Evolutionary conservation across 2,329 filamentous ascomycete genomes (phyloP), one percentile per base, ranked within the genome.

Genomic region (Fusarium sp.): DNA sequence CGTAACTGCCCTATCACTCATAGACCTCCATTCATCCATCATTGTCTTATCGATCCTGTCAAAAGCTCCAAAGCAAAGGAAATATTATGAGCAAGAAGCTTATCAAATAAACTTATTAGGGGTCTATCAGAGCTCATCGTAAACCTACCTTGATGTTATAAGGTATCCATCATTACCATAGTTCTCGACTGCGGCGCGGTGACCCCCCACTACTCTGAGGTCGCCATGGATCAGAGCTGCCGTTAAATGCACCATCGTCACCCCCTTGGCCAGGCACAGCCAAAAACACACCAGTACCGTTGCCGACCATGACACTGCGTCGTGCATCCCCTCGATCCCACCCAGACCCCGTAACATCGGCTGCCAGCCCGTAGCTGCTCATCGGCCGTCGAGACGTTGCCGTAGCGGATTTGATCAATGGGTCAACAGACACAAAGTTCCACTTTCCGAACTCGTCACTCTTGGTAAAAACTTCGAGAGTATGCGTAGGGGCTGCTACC

Each of bases 401-500:
- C 65, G 67, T 73, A 61, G 67, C 73, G 68, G 64, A 62, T 46
- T 33, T 66, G 46, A 77, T 64, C 59, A 77, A 60, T 59, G 75
- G 79, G 71, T 75, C 76, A 58, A 88, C 81, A 56, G 83, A 82
- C 47, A 85, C 81, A 73, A 87, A 87, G 55, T 85, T 86, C 87
- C 87, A 89, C 70, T 85, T 83, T 40, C 86, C 78, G 63, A 85
- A 83, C 68, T 88, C 85, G 52, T 87, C 83, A 64, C 83, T 82
- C 76, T 88, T 88, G 57, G 85, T 87, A 65, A 87, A 89, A 22
- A 89, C 83, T 67, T 88, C 86, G 30, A 89, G 83, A 8, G 84
- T 85, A 58, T 85, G 83, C 9, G 83, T 85, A 7, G 86, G 73
- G n/a, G 64, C 80, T 33, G 79, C 72, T 20, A 76, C 74, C 9